Percentiles rank a stretch among this genome's conserved stretches.
These are phyloP conservation scores for Teratosphaeria destructans DNA, from an alignment of 2,329 filamentous ascomycete species.

Conservation along the genomic window DNA sequence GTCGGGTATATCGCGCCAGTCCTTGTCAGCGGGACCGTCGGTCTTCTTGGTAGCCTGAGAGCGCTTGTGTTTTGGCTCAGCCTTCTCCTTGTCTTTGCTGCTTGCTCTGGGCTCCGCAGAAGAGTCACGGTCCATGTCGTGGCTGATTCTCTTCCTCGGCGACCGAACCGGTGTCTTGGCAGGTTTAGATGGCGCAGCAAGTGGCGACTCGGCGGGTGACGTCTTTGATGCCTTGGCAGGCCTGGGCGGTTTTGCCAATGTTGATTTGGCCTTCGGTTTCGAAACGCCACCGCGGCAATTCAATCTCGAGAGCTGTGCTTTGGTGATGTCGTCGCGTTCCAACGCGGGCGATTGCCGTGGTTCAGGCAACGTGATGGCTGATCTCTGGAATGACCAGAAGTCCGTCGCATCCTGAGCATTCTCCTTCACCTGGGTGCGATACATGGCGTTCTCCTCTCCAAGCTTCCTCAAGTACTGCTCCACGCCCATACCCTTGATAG, in stretches of 20 bases:
- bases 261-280: constrained; percentile 3
- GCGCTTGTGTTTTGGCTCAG: constrained; percentile 14
- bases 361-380: constrained; percentile 1
- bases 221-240: not conserved
- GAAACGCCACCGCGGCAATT: constrained; percentile 2
- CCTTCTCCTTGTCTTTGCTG: not conserved
- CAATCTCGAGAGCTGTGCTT: constrained; percentile 1
- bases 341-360: not conserved
- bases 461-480: not conserved
- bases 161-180: not conserved
- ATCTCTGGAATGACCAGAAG: not conserved
- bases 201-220: not conserved
- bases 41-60: constrained; percentile 19
- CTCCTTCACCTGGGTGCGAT: not conserved
- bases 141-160: constrained; percentile 1
- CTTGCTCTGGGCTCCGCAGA: not conserved
- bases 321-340: not conserved
- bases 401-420: not conserved
- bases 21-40: constrained; percentile 13
- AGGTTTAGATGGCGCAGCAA: not conserved
- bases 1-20: constrained; percentile 19
- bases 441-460: not conserved
- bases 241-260: not conserved
- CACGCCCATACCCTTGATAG: not conserved
- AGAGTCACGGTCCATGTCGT: not conserved